A percentile compares a stretch with the other conserved stretches of the same genome.
Evolutionary conservation across 495 filamentous ascomycete species (phyloP).

Genomic region (Talaromyces nanjingensis): DNA sequence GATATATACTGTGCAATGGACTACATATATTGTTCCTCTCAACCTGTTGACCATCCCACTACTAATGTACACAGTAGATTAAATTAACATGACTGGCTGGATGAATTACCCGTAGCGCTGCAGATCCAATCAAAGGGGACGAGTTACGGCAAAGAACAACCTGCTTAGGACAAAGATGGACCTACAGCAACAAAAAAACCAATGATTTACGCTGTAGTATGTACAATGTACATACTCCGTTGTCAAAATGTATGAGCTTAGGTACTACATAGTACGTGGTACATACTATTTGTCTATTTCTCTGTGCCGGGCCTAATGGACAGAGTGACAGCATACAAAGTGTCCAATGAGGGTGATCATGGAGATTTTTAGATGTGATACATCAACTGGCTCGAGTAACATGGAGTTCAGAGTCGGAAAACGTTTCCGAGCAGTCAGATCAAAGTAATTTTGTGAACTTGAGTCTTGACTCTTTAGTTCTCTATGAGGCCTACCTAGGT

Average conservation of each 20-base stretch:
- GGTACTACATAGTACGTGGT: background rate
- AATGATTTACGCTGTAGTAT: background rate
- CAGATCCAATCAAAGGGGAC: background rate
- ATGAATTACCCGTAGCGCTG: background rate
- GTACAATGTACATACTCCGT: background rate
- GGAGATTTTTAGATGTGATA: background rate
- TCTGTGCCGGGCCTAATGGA: background rate
- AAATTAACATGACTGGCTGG: background rate
- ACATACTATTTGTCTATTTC: background rate
- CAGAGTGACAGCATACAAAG: background rate
- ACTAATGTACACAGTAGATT: background rate
- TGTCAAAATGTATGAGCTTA: background rate
- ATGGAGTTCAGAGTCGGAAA: background rate
- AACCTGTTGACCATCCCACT: background rate
- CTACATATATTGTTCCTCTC: background rate
- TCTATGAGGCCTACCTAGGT: no score
- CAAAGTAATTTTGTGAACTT: background rate
- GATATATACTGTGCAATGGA: background rate
- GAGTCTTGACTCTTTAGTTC: background rate
- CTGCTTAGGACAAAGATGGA: background rate
- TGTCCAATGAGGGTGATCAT: background rate
- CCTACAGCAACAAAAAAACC: background rate
- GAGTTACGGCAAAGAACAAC: background rate
- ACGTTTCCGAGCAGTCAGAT: background rate
- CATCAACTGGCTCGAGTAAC: background rate